These are phyloP conservation scores for Fusarium concolor DNA, from an alignment of 2,329 filamentous ascomycete species.

Conservation along the genomic window DNA sequence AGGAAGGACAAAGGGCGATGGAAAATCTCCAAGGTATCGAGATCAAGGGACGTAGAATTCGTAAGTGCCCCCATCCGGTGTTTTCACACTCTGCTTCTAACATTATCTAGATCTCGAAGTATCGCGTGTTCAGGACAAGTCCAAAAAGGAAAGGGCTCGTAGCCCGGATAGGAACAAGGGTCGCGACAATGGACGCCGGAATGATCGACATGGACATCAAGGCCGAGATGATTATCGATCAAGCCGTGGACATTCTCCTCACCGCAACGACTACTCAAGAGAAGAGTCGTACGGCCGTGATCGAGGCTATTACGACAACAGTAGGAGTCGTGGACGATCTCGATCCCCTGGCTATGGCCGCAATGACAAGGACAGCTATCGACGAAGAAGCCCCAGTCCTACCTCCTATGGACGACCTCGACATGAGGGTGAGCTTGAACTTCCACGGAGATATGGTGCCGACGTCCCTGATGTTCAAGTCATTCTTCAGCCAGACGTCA, in stretches of 20 bases:
- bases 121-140: constrained; percentile 85
- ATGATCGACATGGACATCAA: constrained; percentile 61
- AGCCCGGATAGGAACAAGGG: constrained; percentile 70
- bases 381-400: constrained; percentile 76
- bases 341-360: constrained; percentile 69
- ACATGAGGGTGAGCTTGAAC: constrained; percentile 69
- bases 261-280: constrained; percentile 65
- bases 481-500: constrained; percentile 81
- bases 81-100: constrained; percentile 3
- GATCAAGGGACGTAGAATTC: constrained; percentile 90
- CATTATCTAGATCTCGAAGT: constrained; percentile 79
- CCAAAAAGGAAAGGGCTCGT: constrained; percentile 68
- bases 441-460: constrained; percentile 77
- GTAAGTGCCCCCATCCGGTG: constrained; percentile 66
- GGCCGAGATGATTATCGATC: constrained; percentile 74
- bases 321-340: constrained; percentile 70
- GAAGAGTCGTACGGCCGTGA: constrained; percentile 70
- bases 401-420: constrained; percentile 60
- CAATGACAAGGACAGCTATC: constrained; percentile 65
- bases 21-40: constrained; percentile 82
- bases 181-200: constrained; percentile 58
- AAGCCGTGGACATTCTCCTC: constrained; percentile 69
- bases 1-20: constrained; percentile 80
- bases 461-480: constrained; percentile 93
- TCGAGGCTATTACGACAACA: constrained; percentile 56